These are phyloP conservation scores for Eucalyptus cladocalyx DNA, from an alignment of 345 rosid species.

Conservation along the genomic window DNA sequence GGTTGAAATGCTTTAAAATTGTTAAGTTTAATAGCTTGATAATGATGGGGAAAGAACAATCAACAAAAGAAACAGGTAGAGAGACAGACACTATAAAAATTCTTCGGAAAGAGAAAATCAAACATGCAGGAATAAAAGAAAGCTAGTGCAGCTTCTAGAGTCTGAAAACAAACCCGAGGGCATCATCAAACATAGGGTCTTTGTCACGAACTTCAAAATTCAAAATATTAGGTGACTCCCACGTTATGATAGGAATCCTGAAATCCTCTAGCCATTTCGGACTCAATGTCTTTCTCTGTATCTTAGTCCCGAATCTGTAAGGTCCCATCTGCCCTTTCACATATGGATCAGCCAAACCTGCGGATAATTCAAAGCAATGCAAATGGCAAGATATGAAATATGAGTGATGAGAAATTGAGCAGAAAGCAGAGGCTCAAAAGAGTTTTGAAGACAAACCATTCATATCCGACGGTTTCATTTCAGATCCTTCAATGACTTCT, in stretches of 20 bases:
- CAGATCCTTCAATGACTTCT: slow-evolving; percentile 79
- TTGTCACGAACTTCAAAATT: slow-evolving; percentile 75
- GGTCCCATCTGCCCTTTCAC: slow-evolving; percentile 86
- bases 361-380: neutral
- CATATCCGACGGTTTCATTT: slow-evolving; percentile 76
- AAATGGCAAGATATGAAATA: neutral
- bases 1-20: neutral
- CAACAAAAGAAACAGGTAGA: neutral
- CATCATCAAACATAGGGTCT: slow-evolving; percentile 75
- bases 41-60: neutral
- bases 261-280: slow-evolving; percentile 97
- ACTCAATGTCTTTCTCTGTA: slow-evolving; percentile 49
- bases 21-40: neutral
- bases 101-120: neutral
- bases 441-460: slow-evolving; percentile 41
- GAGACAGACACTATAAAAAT: neutral
- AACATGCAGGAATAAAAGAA: neutral
- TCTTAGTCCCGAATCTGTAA: slow-evolving; percentile 72
- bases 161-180: slow-evolving; percentile 58
- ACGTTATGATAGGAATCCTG: slow-evolving; percentile 61
- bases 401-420: neutral
- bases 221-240: slow-evolving; percentile 68
- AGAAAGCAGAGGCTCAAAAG: neutral
- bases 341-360: slow-evolving; percentile 97
- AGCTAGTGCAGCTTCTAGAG: neutral